phyloP scores from a whole-genome alignment of 163 green algal genomes.

The Coccomyxa subellipsoidea region DNA sequence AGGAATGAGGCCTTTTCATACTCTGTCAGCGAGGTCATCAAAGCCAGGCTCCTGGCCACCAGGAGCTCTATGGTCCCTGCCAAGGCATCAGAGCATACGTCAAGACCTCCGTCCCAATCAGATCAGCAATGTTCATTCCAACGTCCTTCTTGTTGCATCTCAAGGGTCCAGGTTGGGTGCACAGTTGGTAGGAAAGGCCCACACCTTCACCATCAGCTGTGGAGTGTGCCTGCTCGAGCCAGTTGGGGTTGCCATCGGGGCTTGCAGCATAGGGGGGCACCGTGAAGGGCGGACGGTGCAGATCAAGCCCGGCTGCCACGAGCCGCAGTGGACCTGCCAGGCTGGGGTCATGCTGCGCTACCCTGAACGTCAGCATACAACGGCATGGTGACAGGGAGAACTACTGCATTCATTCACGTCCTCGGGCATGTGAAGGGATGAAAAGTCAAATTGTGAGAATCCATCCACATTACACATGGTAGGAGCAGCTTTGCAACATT shows the following conservation, averaged over 20 bases:
- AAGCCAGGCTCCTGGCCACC: slow-evolving; percentile 26
- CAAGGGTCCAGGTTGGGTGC: too few species aligned
- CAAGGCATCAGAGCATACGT: not conserved
- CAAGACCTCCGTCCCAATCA: too few species aligned
- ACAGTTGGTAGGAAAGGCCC: too few species aligned
- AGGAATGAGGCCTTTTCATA: slow-evolving; percentile 27
- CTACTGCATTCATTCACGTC: not conserved
- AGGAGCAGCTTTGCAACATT: too few species aligned
- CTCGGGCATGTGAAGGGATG: not conserved
- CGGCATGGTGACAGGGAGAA: not conserved
- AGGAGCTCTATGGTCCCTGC: slow-evolving; percentile 36
- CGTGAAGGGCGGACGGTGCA: slow-evolving; percentile 28
- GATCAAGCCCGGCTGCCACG: slow-evolving; percentile 23
- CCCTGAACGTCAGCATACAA: not conserved
- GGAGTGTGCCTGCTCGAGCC: not conserved
- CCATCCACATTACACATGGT: too few species aligned
- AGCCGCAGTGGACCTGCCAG: slow-evolving; percentile 33
- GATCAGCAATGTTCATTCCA: too few species aligned
- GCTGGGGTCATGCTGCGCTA: slow-evolving; percentile 33
- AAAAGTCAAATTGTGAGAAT: too few species aligned
- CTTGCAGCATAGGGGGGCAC: slow-evolving; percentile 27
- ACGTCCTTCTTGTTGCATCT: too few species aligned
- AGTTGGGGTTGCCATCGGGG: not conserved
- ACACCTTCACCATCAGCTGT: not conserved
- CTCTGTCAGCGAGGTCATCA: slow-evolving; percentile 36